Base-by-base conservation (phyloP, 2,329 filamentous ascomycete species). In the Aspergillus terreus region DNA sequence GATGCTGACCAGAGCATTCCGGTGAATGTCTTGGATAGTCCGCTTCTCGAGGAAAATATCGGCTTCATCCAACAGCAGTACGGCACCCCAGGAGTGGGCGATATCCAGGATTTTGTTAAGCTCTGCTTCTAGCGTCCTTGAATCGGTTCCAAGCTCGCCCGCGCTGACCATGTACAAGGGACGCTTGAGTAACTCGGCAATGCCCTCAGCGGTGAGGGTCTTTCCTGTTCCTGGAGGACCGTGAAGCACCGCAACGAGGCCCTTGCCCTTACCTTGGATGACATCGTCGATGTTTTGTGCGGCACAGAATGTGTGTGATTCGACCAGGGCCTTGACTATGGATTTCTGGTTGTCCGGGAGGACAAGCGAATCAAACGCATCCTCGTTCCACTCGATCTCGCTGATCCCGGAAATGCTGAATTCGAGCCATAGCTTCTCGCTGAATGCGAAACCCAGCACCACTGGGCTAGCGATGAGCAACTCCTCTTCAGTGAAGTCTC, bases 371-470 rank as follows among this genome's bases (percentile, higher is more conserved):
- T 88, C 83, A 71, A 94, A 96, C 0, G 91, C 91, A 12, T 83
- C 80, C 40, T 88, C 83, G 62, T 95, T 92, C 88, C 88, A 96
- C 33, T 84, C 80, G 55, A 96, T 92, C 4, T 95, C 87, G 42
- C 82, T 81, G 55, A 96, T 81, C 1, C 86, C 85, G 0, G 87
- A 88, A 17, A 96, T 85, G 0, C 84, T 85, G 62, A 96, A 90
- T 67, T 96, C 90, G 0, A 95, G 80, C 92, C 91, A 96, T 9
- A 90, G 77, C 72, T 95, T 96, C 71, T 95, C 90, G 1, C 83
- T 84, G 67, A 96, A 95, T 1, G 89, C 83, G 62, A 95, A 96
- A 0, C 91, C 92, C 1, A 95, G 80, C 0, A 95, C 88, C 0
- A 95, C 85, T 0, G 91, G 87, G 2, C 88, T 92, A 2, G 90